Conservation (phyloP, 2,329 filamentous ascomycete species). For the Ophiognomonia clavigignenti-juglandacearum region DNA sequence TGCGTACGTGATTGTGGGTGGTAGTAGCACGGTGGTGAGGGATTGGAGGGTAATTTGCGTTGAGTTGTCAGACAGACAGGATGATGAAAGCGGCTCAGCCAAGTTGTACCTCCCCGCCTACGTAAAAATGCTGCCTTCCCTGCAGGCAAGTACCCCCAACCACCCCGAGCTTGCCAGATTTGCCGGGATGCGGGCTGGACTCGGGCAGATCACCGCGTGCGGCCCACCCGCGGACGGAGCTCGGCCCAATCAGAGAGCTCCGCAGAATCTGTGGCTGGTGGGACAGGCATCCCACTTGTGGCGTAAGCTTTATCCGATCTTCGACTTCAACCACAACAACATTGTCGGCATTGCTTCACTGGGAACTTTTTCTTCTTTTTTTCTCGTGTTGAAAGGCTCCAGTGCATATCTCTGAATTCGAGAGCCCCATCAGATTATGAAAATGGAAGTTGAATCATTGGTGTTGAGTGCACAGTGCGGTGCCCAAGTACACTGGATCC, state of each 20-base stretch:
- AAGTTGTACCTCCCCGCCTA: background rate
- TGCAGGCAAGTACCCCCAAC: background rate
- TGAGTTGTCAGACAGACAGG: too few relatives aligned
- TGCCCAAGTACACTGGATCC: too few relatives aligned
- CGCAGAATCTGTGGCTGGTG: background rate
- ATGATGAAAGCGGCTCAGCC: slow-evolving; percentile 13
- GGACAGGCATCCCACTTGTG: background rate
- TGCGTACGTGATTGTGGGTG: background rate
- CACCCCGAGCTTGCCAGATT: background rate
- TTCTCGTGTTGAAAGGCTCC: too few relatives aligned
- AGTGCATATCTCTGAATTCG: too few relatives aligned
- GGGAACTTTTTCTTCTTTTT: too few relatives aligned
- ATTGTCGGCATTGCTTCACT: too few relatives aligned
- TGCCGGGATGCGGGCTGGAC: background rate
- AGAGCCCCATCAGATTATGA: too few relatives aligned
- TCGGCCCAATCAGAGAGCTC: slow-evolving; percentile 3
- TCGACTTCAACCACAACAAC: background rate
- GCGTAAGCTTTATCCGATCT: background rate
- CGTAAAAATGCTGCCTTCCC: slow-evolving; percentile 4
- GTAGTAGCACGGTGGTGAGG: slow-evolving; percentile 18
- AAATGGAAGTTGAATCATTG: too few relatives aligned
- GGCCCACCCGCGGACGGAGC: background rate
- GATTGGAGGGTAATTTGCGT: background rate
- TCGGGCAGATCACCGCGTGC: background rate
- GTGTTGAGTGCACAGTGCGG: too few relatives aligned